These are phyloP conservation scores for Berkeleyomyces rouxiae DNA, from an alignment of 2,329 filamentous ascomycete species.

Conservation along the genomic window DNA sequence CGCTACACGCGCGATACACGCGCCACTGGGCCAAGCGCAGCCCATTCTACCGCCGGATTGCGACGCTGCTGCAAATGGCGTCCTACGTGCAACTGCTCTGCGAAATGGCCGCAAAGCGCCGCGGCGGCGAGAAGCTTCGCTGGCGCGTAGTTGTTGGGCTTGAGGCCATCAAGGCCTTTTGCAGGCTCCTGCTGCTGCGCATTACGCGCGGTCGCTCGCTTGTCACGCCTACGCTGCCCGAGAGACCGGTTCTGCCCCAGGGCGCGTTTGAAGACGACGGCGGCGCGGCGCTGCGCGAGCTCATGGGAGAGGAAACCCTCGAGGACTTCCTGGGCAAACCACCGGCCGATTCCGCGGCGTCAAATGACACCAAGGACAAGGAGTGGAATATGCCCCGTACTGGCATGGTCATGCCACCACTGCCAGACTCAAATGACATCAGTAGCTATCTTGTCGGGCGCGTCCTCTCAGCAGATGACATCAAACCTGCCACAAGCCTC, in stretches of 20 bases:
- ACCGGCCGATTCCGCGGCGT: conserved; percentile 36
- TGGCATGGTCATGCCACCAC: conserved; percentile 63
- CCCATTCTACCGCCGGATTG: conserved; percentile 62
- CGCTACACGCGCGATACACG: conserved; percentile 48
- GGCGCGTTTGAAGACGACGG: conserved; percentile 25
- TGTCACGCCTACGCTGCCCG: conserved; percentile 68
- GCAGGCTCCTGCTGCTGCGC: conserved; percentile 61
- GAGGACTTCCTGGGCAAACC: conserved; percentile 32
- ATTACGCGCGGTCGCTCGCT: conserved; percentile 72
- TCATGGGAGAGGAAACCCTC: conserved; percentile 25
- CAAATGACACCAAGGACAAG: conserved; percentile 25
- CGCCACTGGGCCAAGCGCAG: conserved; percentile 47
- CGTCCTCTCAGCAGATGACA: conserved; percentile 87
- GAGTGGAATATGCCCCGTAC: conserved; percentile 93
- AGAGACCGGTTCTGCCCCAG: conserved; percentile 57
- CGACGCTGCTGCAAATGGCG: conserved; percentile 71
- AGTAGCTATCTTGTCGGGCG: conserved; percentile 75
- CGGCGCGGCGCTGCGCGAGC: conserved; percentile 27
- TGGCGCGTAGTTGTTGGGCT: conserved; percentile 80
- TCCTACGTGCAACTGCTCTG: conserved; percentile 92
- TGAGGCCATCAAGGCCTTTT: conserved; percentile 74
- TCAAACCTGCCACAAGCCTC: conserved; percentile 76
- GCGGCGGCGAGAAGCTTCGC: conserved; percentile 57
- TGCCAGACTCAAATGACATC: conserved; percentile 70
- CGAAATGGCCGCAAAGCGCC: conserved; percentile 88